Base-by-base conservation (phyloP, 2,329 filamentous ascomycete species). In the Penicillium sp. region DNA sequence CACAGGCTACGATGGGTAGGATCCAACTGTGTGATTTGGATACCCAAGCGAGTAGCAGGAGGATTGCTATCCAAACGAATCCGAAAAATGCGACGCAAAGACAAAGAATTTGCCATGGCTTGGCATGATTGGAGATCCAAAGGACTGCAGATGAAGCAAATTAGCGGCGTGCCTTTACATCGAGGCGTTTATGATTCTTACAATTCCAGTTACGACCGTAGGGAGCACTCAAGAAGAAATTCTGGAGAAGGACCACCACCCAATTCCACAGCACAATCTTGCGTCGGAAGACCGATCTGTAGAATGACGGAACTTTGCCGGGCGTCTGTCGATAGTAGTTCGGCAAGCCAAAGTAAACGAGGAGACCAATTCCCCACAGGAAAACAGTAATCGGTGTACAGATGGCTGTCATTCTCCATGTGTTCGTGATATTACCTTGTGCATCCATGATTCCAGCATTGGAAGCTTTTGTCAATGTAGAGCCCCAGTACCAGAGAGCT, bases 241-340 rank as follows among this genome's bases (percentile, higher is more conserved):
- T 89, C 70, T 89, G 87, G 35, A 89, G 75, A 60, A 88, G 77
- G 45, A 89, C 84, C 3, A 84, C 82, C 59, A 87, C 75, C 73
- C 89, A 85, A 77, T 88, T 89, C 87, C 87, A 89, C 13, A 87
- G 78, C 48, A 89, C 83, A 61, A 89, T 85, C 75, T 88, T 88
- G 61, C 87, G 83, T 51, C 86, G 81, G 63, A 84, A 79, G 7
- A 89, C 79, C 2, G 85, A 84, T 56, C 78, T 81, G 75, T 89
- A 89, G 78, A 90, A 89, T 19, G 84, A 85, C 0, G 87, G 87
- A 1, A 89, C 84, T 49, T 82, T 83, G 61, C 87, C 87, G 0
- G 87, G 87, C 14, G 81, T 77, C 70, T 88, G 85, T 51, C 85
- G 85, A 75, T 90, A 90, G 76, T 87, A 89, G 64, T 85, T 84